Evolutionary conservation across 116 monocot species (phyloP).

Genomic region (Thalassia testudinum): DNA sequence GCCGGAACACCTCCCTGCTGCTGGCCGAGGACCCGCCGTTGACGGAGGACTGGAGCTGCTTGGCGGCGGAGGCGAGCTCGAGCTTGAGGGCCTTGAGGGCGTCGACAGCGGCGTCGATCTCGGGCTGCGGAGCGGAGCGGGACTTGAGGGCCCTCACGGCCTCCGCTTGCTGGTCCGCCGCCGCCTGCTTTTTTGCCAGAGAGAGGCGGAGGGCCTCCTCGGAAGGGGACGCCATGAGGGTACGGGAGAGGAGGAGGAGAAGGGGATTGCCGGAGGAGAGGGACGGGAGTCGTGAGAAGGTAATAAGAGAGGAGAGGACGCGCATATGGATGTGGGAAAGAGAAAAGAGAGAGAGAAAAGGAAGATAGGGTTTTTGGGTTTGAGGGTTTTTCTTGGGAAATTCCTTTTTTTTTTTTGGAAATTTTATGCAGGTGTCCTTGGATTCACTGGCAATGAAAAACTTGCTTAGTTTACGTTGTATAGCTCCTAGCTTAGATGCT

Average conservation of each 20-base stretch:
- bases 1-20: constrained; percentile 40
- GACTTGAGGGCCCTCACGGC: constrained; percentile 40
- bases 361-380: background rate
- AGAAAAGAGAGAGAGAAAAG: no score
- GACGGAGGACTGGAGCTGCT: constrained; percentile 17
- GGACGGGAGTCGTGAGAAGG: no score
- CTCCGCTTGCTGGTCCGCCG: constrained; percentile 19
- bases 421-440: no score
- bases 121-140: constrained; percentile 11
- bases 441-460: no score
- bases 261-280: background rate
- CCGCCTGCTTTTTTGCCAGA: constrained; percentile 20
- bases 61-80: constrained; percentile 21
- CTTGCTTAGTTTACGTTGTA: no score
- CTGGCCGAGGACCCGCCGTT: background rate
- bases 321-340: background rate
- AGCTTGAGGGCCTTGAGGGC: constrained; percentile 54
- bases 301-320: background rate
- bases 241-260: background rate
- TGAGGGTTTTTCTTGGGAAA: no score
- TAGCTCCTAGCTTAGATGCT: no score
- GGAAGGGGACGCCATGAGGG: background rate
- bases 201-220: constrained; percentile 25
- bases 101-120: constrained; percentile 58
- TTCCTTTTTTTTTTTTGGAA: no score